Base-by-base conservation (phyloP, 768 basidiomycete genomes). In the Phanerochaete carnosa region DNA sequence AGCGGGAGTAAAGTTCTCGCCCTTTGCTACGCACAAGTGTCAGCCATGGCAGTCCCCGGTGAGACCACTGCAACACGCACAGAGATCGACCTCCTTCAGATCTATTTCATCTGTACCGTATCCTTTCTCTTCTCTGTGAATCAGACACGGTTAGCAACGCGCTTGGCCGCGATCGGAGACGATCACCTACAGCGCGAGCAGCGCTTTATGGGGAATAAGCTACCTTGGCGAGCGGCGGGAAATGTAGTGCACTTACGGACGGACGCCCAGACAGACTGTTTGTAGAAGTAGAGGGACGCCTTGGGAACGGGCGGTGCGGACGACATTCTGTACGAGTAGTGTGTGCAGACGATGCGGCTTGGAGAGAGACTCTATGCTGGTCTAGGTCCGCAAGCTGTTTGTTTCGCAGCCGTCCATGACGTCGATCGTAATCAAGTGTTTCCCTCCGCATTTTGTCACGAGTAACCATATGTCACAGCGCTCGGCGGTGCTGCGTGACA, bases 51-150 rank as follows among this genome's bases (percentile, higher is more conserved):
- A 39, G 7, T n/a, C 49, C 45, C 47, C 49, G 25, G 47, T 46
- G 43, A 37, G 51, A 35, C 30, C 33, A 28, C 19, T 32, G 45
- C 30, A 45, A 35, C 37, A 70, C 77, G 51, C 65, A 87, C 87
- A 66, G 46, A 88, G 74, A 73, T 92, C 85, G 11, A 94, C 90
- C 28, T 82, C 70, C 71, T 81, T 88, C 64, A 85, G 74, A 66
- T 88, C 84, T 33, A 92, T 69, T 66, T 95, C 94, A 69, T 93
- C 89, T 29, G 78, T 68, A 3, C 84, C 86, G 66, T 95, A 95
- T 1, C 94, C 94, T 70, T 95, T 95, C 75, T 95, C 94, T 62
- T 75, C 74, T 15, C 81, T 80, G 65, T 33, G 39, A 54, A 3
- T 5, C 11, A 25, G 16, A 39, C 16, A 8, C 13, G 22, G 22